phyloP scores from a whole-genome alignment of 2,329 filamentous ascomycete species.

The Sarocladium oryzae region DNA sequence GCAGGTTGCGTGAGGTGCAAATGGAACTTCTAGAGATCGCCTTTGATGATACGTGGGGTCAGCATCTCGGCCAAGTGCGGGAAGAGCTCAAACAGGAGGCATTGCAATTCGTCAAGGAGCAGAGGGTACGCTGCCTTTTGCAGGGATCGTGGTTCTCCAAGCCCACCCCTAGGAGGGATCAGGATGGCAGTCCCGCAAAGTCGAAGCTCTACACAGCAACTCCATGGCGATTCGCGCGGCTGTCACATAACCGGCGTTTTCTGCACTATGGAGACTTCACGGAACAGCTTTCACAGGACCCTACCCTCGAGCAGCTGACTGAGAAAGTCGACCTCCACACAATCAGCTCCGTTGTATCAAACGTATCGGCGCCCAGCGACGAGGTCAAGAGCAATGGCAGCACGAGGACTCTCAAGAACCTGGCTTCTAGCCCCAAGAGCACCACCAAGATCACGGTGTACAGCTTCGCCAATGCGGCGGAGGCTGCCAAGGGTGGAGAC shows the following conservation, averaged over 20 bases:
- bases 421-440: slow-evolving; percentile 31
- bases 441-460: slow-evolving; percentile 90
- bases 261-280: slow-evolving; percentile 87
- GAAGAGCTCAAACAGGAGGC: slow-evolving; percentile 89
- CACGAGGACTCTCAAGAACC: slow-evolving; percentile 34
- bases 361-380: slow-evolving; percentile 64
- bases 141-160: slow-evolving; percentile 81
- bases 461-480: slow-evolving; percentile 50
- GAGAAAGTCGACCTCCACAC: slow-evolving; percentile 82
- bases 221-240: slow-evolving; percentile 74
- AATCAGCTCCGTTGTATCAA: slow-evolving; percentile 90
- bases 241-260: slow-evolving; percentile 86
- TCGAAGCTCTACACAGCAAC: slow-evolving; percentile 40
- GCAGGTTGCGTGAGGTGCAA: slow-evolving; percentile 73
- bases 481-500: slow-evolving; percentile 27
- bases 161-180: slow-evolving; percentile 34
- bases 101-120: slow-evolving; percentile 93
- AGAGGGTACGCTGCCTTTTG: slow-evolving; percentile 82
- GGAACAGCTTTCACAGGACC: slow-evolving; percentile 55
- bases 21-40: slow-evolving; percentile 88
- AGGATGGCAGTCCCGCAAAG: slow-evolving; percentile 23
- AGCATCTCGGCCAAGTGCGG: slow-evolving; percentile 81
- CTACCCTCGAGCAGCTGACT: slow-evolving; percentile 63
- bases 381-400: slow-evolving; percentile 40
- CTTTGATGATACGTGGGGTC: slow-evolving; percentile 92